phyloP scores from a whole-genome alignment of 805 yeast genomes.

The Zygosaccharomyces pseudorouxii region DNA sequence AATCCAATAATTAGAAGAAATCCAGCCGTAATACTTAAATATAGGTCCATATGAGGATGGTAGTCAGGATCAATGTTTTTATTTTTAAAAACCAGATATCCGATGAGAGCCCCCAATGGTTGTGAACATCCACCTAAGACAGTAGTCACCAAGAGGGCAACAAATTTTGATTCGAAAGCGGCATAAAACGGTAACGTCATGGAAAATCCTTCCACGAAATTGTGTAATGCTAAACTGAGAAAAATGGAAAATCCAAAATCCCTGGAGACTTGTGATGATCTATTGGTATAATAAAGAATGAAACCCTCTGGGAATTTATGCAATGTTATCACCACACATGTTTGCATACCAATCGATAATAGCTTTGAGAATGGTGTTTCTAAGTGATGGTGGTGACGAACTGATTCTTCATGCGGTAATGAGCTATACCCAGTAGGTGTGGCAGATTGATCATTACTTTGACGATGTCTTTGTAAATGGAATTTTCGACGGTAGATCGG shows the following conservation, averaged over 20 bases:
- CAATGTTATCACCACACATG: constrained; percentile 77
- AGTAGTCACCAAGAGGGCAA: constrained; percentile 63
- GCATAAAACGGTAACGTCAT: constrained; percentile 88
- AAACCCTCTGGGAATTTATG: constrained; percentile 97
- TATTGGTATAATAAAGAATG: constrained; percentile 68
- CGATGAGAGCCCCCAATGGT: constrained; percentile 82
- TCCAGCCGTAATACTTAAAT: constrained; percentile 76
- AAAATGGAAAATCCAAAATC: constrained; percentile 75
- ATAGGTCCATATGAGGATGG: constrained; percentile 34
- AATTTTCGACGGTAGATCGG: constrained; percentile 32
- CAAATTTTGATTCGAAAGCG: constrained; percentile 55
- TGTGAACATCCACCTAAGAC: constrained; percentile 79
- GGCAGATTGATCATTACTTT: constrained; percentile 5
- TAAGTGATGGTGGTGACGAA: constrained; percentile 73
- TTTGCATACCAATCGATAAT: constrained; percentile 85
- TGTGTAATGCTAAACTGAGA: constrained; percentile 80
- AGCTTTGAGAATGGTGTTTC: constrained; percentile 72
- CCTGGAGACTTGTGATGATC: constrained; percentile 25
- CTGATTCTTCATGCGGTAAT: not conserved
- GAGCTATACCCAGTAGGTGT: constrained; percentile 9
- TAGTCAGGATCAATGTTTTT: constrained; percentile 33
- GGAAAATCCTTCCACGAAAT: constrained; percentile 89
- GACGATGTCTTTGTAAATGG: constrained; percentile 10
- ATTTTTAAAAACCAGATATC: constrained; percentile 46
- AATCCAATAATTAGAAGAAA: constrained; percentile 75